Evolutionary conservation across 2,329 filamentous ascomycete genomes (phyloP).

Genomic region (Leptodontidium sp.): DNA sequence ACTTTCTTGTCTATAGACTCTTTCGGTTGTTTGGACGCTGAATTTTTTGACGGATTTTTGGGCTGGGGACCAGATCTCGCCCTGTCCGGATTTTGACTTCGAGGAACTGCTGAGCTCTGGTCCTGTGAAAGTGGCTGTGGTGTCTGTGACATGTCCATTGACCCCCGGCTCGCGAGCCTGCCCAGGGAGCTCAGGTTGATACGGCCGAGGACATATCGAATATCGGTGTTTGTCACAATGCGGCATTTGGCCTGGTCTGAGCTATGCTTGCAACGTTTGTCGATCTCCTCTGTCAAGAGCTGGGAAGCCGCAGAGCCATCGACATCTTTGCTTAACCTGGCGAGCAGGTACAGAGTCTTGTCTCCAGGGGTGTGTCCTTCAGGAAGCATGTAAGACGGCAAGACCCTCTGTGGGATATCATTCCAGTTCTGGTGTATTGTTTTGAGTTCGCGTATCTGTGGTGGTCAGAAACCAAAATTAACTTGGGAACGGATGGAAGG

Average conservation of each 20-base stretch:
- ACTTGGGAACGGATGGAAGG: background rate
- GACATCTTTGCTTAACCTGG: slow-evolving; percentile 28
- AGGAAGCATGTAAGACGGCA: slow-evolving; percentile 27
- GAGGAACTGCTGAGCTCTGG: background rate
- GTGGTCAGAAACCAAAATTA: background rate
- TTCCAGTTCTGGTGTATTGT: slow-evolving; percentile 24
- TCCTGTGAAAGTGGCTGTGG: background rate
- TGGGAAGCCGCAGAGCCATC: slow-evolving; percentile 13
- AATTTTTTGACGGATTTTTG: no score
- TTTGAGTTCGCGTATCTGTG: slow-evolving; percentile 23
- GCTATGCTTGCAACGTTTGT: background rate
- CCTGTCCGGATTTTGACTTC: no score
- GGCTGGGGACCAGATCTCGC: background rate
- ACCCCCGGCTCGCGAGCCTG: background rate
- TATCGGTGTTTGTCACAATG: slow-evolving; percentile 5
- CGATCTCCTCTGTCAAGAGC: slow-evolving; percentile 19
- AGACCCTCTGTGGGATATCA: slow-evolving; percentile 24
- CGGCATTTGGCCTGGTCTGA: background rate
- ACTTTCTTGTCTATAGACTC: no score
- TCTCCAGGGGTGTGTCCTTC: slow-evolving; percentile 27
- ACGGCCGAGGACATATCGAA: background rate
- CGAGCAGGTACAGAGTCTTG: slow-evolving; percentile 29
- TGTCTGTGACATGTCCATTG: background rate
- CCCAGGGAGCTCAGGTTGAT: background rate
- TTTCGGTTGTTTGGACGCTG: no score